Evolutionary conservation across 2,329 filamentous ascomycete genomes (phyloP), one percentile per base, ranked within the genome.

Genomic region (Aureobasidium pullulans): DNA sequence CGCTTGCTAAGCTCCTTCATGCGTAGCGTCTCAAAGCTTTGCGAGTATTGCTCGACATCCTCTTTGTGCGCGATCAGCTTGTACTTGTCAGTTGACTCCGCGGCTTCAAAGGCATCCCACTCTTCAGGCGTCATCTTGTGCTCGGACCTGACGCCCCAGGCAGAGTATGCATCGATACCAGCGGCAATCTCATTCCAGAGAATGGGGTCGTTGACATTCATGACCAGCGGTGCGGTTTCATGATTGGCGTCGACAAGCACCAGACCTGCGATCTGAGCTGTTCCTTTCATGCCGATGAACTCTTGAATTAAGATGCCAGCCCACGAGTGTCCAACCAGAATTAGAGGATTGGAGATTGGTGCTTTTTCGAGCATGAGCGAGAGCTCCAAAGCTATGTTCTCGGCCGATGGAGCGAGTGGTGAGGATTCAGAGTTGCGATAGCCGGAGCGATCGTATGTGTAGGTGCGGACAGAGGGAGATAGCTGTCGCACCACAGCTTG

Each of bases 1-100:
- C 57, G 66, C 32, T 64, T 67, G 28, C 39, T 34, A 37, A 71
- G 29, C 34, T 64, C 57, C 62, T 70, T 72, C 39, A 64, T 64
- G n/a, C 62, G 63, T 44, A 71, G 60, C 1, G 64, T 71, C 54
- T 65, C 64, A 42, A 72, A 71, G 59, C 63, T 64, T 16, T 44
- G 40, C n/a, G 11, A n/a, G 48, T 66, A 66, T 11, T 64, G 29
- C 11, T 61, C 59, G 6, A 23, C 23, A 23, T 62, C 60, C 57
- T 66, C 65, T 57, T 61, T 37, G 4, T 37, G 28, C 40, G 13
- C 46, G 28, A 16, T 31, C 4, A n/a, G 5, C 8, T 10, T 34
- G 29, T 5, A 48, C 29, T 48, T 48, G 4, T 31, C 29, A 8
- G 29, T 48, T 7, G 31, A 48, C 16, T 48, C 46, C 5, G n/a